Percentiles rank a stretch among this genome's conserved stretches.
These are phyloP conservation scores for Ophiognomonia clavigignenti-juglandacearum DNA, from an alignment of 2,329 filamentous ascomycete species.

Conservation along the genomic window DNA sequence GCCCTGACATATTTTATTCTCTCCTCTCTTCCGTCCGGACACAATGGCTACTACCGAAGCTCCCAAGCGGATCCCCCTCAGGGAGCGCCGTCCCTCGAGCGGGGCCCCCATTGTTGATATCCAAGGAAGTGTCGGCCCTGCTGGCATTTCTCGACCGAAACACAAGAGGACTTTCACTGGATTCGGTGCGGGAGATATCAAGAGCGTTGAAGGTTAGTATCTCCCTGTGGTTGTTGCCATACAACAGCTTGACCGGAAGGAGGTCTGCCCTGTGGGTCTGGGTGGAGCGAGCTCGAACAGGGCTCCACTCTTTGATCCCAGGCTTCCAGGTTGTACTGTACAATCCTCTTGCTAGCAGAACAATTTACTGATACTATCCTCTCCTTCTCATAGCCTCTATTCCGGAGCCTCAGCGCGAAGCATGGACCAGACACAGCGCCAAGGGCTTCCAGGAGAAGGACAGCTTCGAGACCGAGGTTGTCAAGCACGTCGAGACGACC, in stretches of 20 bases:
- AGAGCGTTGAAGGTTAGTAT: constrained; percentile 75
- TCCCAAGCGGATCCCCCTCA: constrained; percentile 39
- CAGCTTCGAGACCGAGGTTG: constrained; percentile 80
- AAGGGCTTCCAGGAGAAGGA: constrained; percentile 72
- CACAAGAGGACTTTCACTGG: constrained; percentile 97
- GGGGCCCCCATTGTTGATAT: constrained; percentile 83
- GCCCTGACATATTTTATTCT: background rate
- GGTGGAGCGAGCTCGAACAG: no score
- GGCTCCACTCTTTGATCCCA: no score
- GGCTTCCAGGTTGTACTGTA: constrained; percentile 10
- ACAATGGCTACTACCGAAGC: constrained; percentile 24
- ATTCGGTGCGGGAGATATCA: constrained; percentile 87
- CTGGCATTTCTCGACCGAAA: constrained; percentile 82
- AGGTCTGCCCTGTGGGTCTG: no score
- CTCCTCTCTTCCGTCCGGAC: background rate
- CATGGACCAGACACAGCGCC: constrained; percentile 63
- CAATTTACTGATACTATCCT: background rate
- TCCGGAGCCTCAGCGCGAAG: constrained; percentile 80
- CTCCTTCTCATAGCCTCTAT: constrained; percentile 55
- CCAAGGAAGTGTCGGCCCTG: constrained; percentile 78
- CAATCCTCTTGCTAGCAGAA: background rate
- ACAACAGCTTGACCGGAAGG: no score
- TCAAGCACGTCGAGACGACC: constrained; percentile 94
- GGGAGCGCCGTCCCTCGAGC: constrained; percentile 77
- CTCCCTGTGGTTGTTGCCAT: no score